Evolutionary conservation across 345 rosid genomes (phyloP).

Genomic region (Lepidium didymum): DNA sequence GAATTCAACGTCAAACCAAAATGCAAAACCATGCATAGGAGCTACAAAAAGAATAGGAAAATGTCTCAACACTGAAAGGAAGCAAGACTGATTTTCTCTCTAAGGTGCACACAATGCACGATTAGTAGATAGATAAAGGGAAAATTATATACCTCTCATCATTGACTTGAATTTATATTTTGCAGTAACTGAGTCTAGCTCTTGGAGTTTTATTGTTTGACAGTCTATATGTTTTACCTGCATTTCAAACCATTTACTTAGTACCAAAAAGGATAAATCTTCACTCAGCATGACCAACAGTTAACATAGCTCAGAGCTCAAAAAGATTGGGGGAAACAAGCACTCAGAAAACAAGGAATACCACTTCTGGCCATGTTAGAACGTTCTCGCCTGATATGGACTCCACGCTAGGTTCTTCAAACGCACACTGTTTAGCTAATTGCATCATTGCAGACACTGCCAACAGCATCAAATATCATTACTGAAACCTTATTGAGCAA

Average conservation of each 20-base stretch:
- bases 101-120: neutral
- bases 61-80: constrained; percentile 8
- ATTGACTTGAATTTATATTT: constrained; percentile 73
- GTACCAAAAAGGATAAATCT: neutral
- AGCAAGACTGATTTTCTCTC: neutral
- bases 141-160: constrained; percentile 71
- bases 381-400: constrained; percentile 82
- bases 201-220: constrained; percentile 58
- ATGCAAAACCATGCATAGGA: constrained; percentile 95
- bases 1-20: constrained; percentile 98
- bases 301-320: neutral
- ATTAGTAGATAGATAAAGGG: neutral
- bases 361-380: constrained; percentile 93
- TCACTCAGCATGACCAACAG: neutral
- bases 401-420: constrained; percentile 94
- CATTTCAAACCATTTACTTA: constrained; percentile 13
- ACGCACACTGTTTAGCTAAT: constrained; percentile 89
- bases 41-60: constrained; percentile 42
- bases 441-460: constrained; percentile 98
- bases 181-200: constrained; percentile 78
- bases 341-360: constrained; percentile 31
- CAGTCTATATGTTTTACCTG: constrained; percentile 92
- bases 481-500: neutral
- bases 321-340: neutral
- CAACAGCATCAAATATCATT: constrained; percentile 25